Conservation (phyloP, 305 asterid genomes). For the Caryopteris hybrid region DNA sequence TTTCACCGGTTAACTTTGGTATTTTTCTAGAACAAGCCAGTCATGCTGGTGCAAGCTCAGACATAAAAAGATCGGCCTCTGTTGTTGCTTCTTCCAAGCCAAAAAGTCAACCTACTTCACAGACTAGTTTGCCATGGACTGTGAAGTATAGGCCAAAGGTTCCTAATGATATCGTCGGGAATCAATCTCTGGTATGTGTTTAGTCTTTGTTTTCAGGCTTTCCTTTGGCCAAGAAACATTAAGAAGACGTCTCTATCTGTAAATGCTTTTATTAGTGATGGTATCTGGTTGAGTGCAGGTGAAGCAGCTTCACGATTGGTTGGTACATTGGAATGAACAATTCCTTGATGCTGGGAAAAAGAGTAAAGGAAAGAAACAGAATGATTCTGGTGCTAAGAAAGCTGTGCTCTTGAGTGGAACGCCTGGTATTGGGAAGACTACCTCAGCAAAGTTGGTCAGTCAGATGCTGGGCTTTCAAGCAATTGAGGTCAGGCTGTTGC, state of each 20-base stretch:
- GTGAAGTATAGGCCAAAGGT: slow-evolving; percentile 84
- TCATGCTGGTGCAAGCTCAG: slow-evolving; percentile 26
- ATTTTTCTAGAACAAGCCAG: slow-evolving; percentile 36
- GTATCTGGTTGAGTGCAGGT: slow-evolving; percentile 54
- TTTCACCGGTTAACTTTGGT: slow-evolving; percentile 10
- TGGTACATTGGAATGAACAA: slow-evolving; percentile 65
- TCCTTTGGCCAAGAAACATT: slow-evolving; percentile 11
- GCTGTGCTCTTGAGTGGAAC: slow-evolving; percentile 92
- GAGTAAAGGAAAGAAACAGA: slow-evolving; percentile 81
- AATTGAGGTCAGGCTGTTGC: slow-evolving; percentile 61
- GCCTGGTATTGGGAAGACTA: slow-evolving; percentile 97
- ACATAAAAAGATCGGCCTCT: slow-evolving; percentile 39
- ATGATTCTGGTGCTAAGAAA: slow-evolving; percentile 80
- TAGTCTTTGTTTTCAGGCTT: slow-evolving; percentile 19
- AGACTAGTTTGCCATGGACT: slow-evolving; percentile 69
- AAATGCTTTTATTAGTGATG: slow-evolving; percentile 23
- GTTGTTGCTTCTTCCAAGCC: slow-evolving; percentile 38
- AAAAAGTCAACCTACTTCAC: slow-evolving; percentile 36
- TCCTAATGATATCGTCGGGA: slow-evolving; percentile 80
- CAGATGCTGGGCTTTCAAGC: slow-evolving; percentile 91
- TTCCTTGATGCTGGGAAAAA: slow-evolving; percentile 59
- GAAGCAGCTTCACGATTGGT: slow-evolving; percentile 98
- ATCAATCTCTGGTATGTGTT: slow-evolving; percentile 76
- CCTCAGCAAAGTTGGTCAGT: slow-evolving; percentile 89
- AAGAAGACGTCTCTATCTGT: slow-evolving; percentile 5